Evolutionary conservation across 2,329 filamentous ascomycete genomes (phyloP).

Genomic region (Fusarium sororula): DNA sequence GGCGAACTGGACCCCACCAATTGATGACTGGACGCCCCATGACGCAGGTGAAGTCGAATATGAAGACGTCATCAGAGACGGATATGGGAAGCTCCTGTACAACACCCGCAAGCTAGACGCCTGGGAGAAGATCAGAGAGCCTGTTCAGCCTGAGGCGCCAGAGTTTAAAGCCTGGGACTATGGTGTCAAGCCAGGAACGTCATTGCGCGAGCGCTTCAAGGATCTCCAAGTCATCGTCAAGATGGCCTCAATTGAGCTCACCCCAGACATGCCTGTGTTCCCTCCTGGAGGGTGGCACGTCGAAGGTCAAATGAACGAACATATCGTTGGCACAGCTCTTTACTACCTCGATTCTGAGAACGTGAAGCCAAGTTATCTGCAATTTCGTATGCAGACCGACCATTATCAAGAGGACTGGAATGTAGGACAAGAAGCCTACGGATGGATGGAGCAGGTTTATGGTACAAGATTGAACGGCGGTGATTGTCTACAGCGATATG

Average conservation of each 20-base stretch:
- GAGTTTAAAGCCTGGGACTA: constrained; percentile 50
- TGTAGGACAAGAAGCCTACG: neutral
- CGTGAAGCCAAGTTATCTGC: constrained; percentile 23
- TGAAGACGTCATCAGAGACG: neutral
- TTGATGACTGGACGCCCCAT: neutral
- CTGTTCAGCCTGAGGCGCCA: constrained; percentile 21
- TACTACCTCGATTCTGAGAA: constrained; percentile 41
- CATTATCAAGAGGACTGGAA: neutral
- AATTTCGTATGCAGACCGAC: constrained; percentile 34
- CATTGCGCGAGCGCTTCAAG: constrained; percentile 8
- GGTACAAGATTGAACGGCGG: neutral
- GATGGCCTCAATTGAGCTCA: constrained; percentile 49
- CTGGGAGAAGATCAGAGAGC: constrained; percentile 3
- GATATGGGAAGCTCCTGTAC: too few relatives aligned
- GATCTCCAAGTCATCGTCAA: constrained; percentile 68
- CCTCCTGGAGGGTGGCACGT: constrained; percentile 36
- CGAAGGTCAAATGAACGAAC: constrained; percentile 43
- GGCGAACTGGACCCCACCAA: constrained; percentile 6
- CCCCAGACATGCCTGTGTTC: constrained; percentile 34
- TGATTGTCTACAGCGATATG: constrained; percentile 24
- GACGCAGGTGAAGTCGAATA: neutral
- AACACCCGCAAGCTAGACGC: too few relatives aligned
- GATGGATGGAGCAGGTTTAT: constrained; percentile 24
- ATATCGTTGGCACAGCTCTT: constrained; percentile 41
- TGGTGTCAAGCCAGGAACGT: neutral